Evolutionary conservation across 345 rosid species (phyloP), one percentile per base, ranked within the genome.

Genomic region (Tarenaya hassleriana): DNA sequence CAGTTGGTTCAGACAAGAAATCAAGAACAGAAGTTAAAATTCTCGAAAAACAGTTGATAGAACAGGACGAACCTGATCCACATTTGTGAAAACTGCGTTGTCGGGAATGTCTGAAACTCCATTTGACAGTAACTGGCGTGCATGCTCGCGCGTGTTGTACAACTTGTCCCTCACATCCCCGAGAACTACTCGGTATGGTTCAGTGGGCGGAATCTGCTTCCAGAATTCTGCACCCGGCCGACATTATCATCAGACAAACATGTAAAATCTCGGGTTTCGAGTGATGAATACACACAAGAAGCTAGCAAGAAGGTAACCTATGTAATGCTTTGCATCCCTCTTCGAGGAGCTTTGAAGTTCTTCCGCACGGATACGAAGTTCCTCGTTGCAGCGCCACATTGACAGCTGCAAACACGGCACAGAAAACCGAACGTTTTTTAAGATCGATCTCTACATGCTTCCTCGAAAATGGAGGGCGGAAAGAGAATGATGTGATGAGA

Each of bases 91-190:
- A 20, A 85, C 63, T 0, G 75, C 34, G 19, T 85, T 94, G 66
- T 88, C 99, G 0, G 94, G 79, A 70, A 88, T 71, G 60, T 94
- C 99, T 31, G 99, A 88, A 52, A 67, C 67, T 27, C 95, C 95
- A 43, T 70, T 78, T 29, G 94, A 55, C 60, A 94, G 58, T 41
- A 88, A 62, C 57, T 88, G 91, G 34, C 99, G 94, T 20, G 99
- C 73, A 55, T 85, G 91, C 62, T 92, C 99, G 27, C 97, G 88
- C 40, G 99, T 88, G 58, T 67, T 74, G 70, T 94, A 94, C 55
- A 94, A 66, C 61, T 86, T 94, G 74, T 86, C 99, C 64, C 99
- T 86, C 55, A 94, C 80, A 33, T 88, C 94, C 34, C 97, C 91
- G 13, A 94, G 95, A 27, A 94, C 71, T 34, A 91, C 97, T 40